Evolutionary conservation across 345 rosid genomes (phyloP).

Genomic region (Limnanthes douglasii): DNA sequence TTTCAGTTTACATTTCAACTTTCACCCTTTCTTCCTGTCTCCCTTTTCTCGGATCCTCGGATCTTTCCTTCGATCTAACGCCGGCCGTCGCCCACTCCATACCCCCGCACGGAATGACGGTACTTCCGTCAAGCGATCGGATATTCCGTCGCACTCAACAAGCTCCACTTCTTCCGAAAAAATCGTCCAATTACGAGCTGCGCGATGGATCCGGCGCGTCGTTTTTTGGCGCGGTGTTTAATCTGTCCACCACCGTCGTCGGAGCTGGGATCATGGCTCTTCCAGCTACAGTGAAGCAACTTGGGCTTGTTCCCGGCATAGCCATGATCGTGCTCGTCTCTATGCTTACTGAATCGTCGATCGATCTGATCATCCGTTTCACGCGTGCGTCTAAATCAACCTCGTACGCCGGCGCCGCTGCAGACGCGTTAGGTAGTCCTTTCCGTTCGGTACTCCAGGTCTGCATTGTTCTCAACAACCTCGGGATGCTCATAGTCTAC

Average conservation of each 20-base stretch:
- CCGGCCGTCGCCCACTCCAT: no score
- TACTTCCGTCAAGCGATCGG: slow-evolving; percentile 17
- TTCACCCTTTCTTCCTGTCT: no score
- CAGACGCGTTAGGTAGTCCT: slow-evolving; percentile 33
- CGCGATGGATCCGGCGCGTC: slow-evolving; percentile 35
- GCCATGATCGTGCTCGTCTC: slow-evolving; percentile 25
- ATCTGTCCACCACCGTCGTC: slow-evolving; percentile 50
- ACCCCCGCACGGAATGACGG: slow-evolving; percentile 10
- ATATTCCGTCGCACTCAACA: slow-evolving; percentile 31
- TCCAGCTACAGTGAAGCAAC: slow-evolving; percentile 37
- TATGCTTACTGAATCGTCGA: slow-evolving; percentile 32
- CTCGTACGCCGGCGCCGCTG: slow-evolving; percentile 35
- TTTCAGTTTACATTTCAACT: no score
- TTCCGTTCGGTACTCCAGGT: slow-evolving; percentile 33
- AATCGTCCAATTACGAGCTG: slow-evolving; percentile 4
- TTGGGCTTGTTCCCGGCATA: slow-evolving; percentile 41
- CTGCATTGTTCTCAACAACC: slow-evolving; percentile 43
- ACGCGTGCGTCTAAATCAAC: slow-evolving; percentile 36
- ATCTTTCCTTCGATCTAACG: no score
- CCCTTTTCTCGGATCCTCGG: no score
- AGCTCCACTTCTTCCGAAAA: slow-evolving; percentile 25
- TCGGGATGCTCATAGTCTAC: slow-evolving; percentile 55
- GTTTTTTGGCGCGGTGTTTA: slow-evolving; percentile 44
- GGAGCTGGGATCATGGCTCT: slow-evolving; percentile 70
- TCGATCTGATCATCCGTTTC: slow-evolving; percentile 32